phyloP scores from a whole-genome alignment of 148 eudicot genomes.

The Camellia lanceoleosa region DNA sequence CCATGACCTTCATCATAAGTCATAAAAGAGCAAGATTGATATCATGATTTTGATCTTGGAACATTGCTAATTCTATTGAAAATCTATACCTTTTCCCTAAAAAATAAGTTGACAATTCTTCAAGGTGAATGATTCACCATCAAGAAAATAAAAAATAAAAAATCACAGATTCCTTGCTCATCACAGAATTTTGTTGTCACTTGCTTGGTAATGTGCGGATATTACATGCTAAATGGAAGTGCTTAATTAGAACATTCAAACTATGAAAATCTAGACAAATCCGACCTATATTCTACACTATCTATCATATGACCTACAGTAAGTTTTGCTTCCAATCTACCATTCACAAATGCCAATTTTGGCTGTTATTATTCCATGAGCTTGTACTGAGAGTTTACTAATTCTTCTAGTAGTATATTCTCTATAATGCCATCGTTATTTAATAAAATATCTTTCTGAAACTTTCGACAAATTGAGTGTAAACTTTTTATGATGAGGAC shows the following conservation, averaged over 20 bases:
- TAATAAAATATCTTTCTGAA: background rate
- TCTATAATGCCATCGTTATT: background rate
- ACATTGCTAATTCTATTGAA: background rate
- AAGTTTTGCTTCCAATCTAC: background rate
- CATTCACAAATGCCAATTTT: background rate
- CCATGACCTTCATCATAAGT: background rate
- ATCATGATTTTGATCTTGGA: background rate
- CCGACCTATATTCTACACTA: background rate
- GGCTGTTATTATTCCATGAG: background rate
- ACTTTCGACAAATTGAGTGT: background rate
- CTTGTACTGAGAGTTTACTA: background rate
- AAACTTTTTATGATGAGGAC: background rate
- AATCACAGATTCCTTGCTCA: background rate
- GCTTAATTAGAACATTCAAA: background rate
- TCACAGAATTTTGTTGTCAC: background rate
- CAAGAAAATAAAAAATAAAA: background rate
- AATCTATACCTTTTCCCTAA: background rate
- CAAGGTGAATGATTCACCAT: background rate
- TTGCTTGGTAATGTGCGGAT: background rate
- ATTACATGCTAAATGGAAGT: background rate
- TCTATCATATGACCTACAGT: background rate
- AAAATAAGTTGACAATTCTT: background rate
- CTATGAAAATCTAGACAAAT: background rate
- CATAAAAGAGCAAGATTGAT: background rate
- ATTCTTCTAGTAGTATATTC: background rate